Evolutionary conservation across 2,329 filamentous ascomycete species (phyloP), one percentile per base, ranked within the genome.

Genomic region (Coccinonectria pachysandricola): DNA sequence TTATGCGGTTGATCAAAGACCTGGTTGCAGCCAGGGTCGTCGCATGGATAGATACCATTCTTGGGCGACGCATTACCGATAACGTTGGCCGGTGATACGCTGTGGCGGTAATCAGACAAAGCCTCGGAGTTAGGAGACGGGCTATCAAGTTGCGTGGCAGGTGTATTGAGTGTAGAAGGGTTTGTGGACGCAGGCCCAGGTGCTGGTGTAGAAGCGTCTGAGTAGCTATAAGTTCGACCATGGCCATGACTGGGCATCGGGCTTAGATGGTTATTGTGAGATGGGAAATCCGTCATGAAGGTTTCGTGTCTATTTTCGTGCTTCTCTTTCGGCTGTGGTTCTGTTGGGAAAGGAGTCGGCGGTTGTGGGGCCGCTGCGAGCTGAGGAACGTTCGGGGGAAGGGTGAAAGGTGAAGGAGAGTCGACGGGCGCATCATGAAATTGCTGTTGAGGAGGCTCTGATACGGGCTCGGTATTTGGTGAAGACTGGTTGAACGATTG

Each of bases 1-100:
- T 75, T 73, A 36, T 75, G 68, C 7, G 68, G 56, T 43, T 73
- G 68, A 31, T 73, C 68, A 39, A 75, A 75, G 1, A 52, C 40
- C 30, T 57, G 56, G 11, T 43, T 42, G 18, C 56, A 59, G 7
- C 54, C 54, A 26, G 50, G 48, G 32, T 57, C 54, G 30, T 54
- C 47, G 25, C 56, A 59, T 13, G 41, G 46, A 29, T 49, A 53
- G 11, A 39, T 18, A 11, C 50, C 50, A 11, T 37, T 45, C 28
- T 36, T 48, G 3, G 48, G 49, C 9, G 53, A 52, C 5, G 43
- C 25, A 8, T 40, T 40, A n/a, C 31, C 38, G 10, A 29, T 26
- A 7, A 30, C 42, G 13, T 46, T 42, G 19, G 41, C 42, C 2
- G 56, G 57, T 3, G 58, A 61, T 4, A 44, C 42, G 30, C 54